Base-by-base conservation (phyloP, 2,329 filamentous ascomycete species). In the Hymenoscyphus repandus region DNA sequence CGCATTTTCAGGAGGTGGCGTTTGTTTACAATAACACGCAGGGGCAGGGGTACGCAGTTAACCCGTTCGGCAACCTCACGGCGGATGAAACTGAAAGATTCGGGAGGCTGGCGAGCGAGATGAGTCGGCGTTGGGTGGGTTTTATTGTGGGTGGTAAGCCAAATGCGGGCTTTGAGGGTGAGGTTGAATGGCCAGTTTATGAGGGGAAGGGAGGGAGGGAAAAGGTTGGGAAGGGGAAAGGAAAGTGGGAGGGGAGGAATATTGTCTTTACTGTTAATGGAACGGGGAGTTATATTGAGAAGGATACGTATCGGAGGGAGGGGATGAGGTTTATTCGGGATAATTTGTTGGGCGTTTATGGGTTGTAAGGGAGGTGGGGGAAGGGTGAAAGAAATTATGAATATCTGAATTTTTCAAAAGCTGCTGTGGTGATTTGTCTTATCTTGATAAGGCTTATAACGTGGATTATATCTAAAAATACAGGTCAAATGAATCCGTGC, bases 21-120 rank as follows among this genome's bases (percentile, higher is more conserved):
- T 79, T 78, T 53, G 76, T 80, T 6, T 76, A 82, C 45, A 62
- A 77, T 55, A 81, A 82, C 54, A 62, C 71, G 6, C 54, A 69
- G 4, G 78, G 76, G 1, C 52, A 66, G 2, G 76, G 77, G 1
- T 78, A 75, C 51, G 49, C 34, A 1, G 53, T 45, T 1, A 69
- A 67, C 50, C 72, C 72, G 1, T 71, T 75, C 37, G 44, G 37
- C 0, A 55, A 57, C 34, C 22, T 52, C 11, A 45, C 53, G 1
- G 4, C 18, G 2, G 11, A 20, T 1, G 49, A 53, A 6, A 13
- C 32, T 0, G 13, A 27, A 17, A 50, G 30, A 1, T 52, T 53
- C n/a, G 12, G 44, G 11, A 11, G 13, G 1, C 9, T 61, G 13
- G 55, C 58, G 12, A 22, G 7, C 3, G 17, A 42, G 20, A 61